Evolutionary conservation across 1,284 basidiomycete species (phyloP).

Genomic region (Megacollybia platyphylla): DNA sequence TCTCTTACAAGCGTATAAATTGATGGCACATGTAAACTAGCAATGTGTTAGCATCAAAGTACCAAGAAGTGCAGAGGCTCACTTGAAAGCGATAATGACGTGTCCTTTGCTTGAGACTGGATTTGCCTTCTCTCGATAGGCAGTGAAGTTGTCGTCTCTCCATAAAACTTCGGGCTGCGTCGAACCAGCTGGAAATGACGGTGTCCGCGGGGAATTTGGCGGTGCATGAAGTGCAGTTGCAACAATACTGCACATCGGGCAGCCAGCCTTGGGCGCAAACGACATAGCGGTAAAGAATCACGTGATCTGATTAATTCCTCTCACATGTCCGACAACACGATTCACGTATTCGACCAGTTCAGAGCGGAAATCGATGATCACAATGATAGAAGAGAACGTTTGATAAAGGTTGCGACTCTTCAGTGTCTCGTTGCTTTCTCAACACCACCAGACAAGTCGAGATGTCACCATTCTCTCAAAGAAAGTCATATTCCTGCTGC

Average conservation of each 20-base stretch:
- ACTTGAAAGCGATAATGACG: constrained; percentile 66
- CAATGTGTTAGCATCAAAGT: not conserved
- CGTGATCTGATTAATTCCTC: constrained; percentile 1
- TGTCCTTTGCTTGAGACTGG: constrained; percentile 61
- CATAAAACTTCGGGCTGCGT: constrained; percentile 49
- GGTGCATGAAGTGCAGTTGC: constrained; percentile 32
- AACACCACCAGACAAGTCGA: constrained; percentile 44
- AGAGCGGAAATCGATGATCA: constrained; percentile 62
- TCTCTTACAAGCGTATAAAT: constrained; percentile 54
- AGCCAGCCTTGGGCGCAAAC: constrained; percentile 51
- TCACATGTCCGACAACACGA: constrained; percentile 15
- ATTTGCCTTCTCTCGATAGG: constrained; percentile 52
- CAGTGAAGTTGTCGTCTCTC: constrained; percentile 65
- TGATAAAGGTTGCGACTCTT: constrained; percentile 58
- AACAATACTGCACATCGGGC: constrained; percentile 65
- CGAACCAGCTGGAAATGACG: constrained; percentile 28
- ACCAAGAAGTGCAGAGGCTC: constrained; percentile 14
- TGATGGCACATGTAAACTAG: constrained; percentile 62
- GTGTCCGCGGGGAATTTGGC: constrained; percentile 28
- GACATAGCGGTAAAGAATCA: constrained; percentile 19
- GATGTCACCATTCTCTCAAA: constrained; percentile 92
- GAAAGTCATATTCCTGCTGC: constrained; percentile 88
- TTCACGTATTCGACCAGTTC: constrained; percentile 32
- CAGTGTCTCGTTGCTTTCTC: constrained; percentile 2
- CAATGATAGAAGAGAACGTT: constrained; percentile 65